A percentile compares a stretch with the other conserved stretches of the same genome.
These are phyloP conservation scores for Pythium chondricola DNA, from an alignment of 352 stramenopile genomes.

Conservation along the genomic window DNA sequence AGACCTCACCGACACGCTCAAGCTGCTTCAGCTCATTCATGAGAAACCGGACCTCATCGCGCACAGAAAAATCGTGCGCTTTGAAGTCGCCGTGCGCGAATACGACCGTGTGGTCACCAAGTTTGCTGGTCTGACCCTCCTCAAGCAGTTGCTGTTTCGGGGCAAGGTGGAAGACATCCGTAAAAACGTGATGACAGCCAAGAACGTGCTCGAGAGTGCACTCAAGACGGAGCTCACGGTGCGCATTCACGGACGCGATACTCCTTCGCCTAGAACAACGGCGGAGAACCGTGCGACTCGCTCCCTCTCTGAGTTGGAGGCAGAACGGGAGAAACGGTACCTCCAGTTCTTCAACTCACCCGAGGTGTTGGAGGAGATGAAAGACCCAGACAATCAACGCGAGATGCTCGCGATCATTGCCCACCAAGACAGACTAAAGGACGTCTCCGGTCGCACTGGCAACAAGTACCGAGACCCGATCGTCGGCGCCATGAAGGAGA, in stretches of 20 bases:
- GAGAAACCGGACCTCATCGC: neutral
- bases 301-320: neutral
- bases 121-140: neutral
- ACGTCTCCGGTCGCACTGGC: too few species aligned
- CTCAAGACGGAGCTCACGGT: neutral
- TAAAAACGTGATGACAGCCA: neutral
- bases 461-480: conserved; percentile 3
- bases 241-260: neutral
- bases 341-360: conserved; percentile 1
- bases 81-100: neutral
- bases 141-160: conserved; percentile 1
- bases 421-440: neutral
- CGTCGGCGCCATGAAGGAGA: conserved; percentile 5
- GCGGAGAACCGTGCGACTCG: neutral
- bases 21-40: neutral
- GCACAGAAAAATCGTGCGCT: neutral
- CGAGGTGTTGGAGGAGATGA: conserved; percentile 1
- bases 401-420: conserved; percentile 9
- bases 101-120: conserved; percentile 6
- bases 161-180: neutral
- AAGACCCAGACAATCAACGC: conserved; percentile 3
- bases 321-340: neutral
- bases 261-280: neutral
- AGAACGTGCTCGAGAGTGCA: neutral
- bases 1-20: neutral